A percentile compares a stretch with the other conserved stretches of the same genome.
Evolutionary conservation across 768 basidiomycete genomes (phyloP).

Genomic region (Arthromyces matolae): DNA sequence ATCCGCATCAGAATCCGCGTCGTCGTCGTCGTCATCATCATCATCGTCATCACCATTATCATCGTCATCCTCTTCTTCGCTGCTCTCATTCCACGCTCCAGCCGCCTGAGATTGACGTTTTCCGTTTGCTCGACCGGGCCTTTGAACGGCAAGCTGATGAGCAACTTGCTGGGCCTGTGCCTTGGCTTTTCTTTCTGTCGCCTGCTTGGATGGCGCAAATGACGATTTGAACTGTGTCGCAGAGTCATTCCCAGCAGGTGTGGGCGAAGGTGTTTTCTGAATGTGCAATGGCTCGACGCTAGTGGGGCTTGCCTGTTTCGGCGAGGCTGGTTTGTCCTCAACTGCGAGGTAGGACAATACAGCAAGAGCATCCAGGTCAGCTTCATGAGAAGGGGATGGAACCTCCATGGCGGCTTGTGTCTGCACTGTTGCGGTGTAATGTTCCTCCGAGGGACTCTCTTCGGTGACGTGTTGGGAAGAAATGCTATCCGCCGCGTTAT

Average conservation of each 20-base stretch:
- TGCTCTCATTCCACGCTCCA: constrained; percentile 66
- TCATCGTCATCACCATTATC: constrained; percentile 83
- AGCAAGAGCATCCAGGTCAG: constrained; percentile 69
- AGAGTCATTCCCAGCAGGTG: constrained; percentile 18
- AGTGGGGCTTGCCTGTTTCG: constrained; percentile 22
- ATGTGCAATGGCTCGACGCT: constrained; percentile 36
- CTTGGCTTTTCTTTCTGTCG: constrained; percentile 81
- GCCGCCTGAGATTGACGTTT: constrained; percentile 59
- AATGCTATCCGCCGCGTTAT: constrained; percentile 34
- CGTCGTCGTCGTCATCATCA: constrained; percentile 58
- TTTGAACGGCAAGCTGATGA: constrained; percentile 70
- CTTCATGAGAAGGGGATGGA: constrained; percentile 33
- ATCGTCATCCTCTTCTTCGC: constrained; percentile 83
- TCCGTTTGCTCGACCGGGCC: constrained; percentile 65
- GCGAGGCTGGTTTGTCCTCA: constrained; percentile 30
- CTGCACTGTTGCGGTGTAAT: constrained; percentile 7
- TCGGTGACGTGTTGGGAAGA: constrained; percentile 35
- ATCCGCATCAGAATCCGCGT: constrained; percentile 61
- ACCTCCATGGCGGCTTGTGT: too few species aligned
- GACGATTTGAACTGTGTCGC: constrained; percentile 67
- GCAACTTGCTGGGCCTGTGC: constrained; percentile 81
- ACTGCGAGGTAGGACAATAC: constrained; percentile 73
- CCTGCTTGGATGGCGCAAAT: constrained; percentile 82
- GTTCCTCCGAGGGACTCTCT: constrained; percentile 27
- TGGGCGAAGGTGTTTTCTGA: constrained; percentile 23